A percentile compares a stretch with the other conserved stretches of the same genome.
Evolutionary conservation across 768 basidiomycete species (phyloP).

Genomic region (Psilocybe cubensis): DNA sequence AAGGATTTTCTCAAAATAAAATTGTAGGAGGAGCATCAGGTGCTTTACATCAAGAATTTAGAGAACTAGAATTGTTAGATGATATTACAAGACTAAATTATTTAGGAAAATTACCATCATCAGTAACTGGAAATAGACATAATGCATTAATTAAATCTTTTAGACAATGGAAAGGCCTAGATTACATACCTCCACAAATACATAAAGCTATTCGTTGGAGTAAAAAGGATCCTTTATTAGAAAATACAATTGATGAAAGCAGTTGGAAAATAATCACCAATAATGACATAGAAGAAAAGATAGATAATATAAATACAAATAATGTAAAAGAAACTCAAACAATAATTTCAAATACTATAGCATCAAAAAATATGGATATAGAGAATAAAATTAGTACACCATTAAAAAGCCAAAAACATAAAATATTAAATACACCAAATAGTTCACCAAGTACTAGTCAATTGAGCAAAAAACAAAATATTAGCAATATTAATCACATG

Average conservation of each 20-base stretch:
- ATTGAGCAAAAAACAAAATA: not conserved
- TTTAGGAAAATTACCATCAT: slow-evolving; percentile 17
- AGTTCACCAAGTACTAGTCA: not conserved
- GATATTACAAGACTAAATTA: not conserved
- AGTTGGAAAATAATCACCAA: not conserved
- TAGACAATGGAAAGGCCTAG: slow-evolving; percentile 18
- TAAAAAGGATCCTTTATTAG: slow-evolving; percentile 14
- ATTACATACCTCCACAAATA: slow-evolving; percentile 22
- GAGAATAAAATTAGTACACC: no score
- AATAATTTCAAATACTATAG: no score
- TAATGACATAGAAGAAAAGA: not conserved
- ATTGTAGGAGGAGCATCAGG: slow-evolving; percentile 30
- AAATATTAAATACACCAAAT: not conserved
- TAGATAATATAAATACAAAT: not conserved
- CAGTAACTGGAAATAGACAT: not conserved
- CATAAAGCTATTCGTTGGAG: slow-evolving; percentile 20
- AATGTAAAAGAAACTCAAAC: no score
- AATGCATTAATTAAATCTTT: slow-evolving; percentile 19
- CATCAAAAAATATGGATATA: not conserved
- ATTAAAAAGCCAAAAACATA: no score
- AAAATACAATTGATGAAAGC: not conserved
- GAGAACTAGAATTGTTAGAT: slow-evolving; percentile 5
- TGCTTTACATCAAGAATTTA: slow-evolving; percentile 30
- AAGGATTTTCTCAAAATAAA: slow-evolving; percentile 24
- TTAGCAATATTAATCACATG: not conserved